Evolutionary conservation across 495 filamentous ascomycete genomes (phyloP).

Genomic region (Bombardia bombarda): DNA sequence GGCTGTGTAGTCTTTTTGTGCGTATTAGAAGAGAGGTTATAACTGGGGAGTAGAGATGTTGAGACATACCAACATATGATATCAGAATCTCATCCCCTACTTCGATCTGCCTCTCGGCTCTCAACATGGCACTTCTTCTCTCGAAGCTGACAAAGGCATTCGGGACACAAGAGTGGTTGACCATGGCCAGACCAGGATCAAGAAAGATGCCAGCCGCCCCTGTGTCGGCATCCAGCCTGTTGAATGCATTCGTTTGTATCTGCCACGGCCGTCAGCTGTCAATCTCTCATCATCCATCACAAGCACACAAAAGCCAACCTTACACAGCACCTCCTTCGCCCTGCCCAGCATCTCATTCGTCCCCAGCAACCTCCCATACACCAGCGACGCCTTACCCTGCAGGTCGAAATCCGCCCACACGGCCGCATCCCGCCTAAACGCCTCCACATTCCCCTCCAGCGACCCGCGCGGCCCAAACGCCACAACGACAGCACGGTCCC

Average conservation of each 20-base stretch:
- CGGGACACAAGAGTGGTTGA: slow-evolving; percentile 47
- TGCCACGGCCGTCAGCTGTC: slow-evolving; percentile 10
- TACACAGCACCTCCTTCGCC: slow-evolving; percentile 33
- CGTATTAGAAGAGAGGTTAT: neutral
- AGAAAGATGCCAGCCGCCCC: slow-evolving; percentile 33
- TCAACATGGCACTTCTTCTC: slow-evolving; percentile 32
- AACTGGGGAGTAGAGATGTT: no score
- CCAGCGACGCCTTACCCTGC: slow-evolving; percentile 36
- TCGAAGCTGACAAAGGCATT: slow-evolving; percentile 42
- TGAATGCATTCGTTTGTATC: slow-evolving; percentile 42
- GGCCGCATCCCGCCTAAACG: slow-evolving; percentile 11
- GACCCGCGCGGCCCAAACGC: slow-evolving; percentile 17
- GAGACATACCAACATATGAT: slow-evolving; percentile 44
- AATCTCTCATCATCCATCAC: neutral
- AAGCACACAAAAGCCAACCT: neutral
- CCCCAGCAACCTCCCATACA: slow-evolving; percentile 26
- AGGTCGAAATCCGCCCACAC: slow-evolving; percentile 34
- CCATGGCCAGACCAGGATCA: slow-evolving; percentile 37
- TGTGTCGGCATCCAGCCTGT: slow-evolving; percentile 29
- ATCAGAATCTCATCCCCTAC: slow-evolving; percentile 42
- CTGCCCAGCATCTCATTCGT: slow-evolving; percentile 16
- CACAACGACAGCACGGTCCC: slow-evolving; percentile 7
- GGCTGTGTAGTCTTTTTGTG: slow-evolving; percentile 21
- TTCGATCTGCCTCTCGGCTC: slow-evolving; percentile 30
- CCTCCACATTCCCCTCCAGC: slow-evolving; percentile 32